Conservation (phyloP, 2,329 filamentous ascomycete genomes). For the Coniochaeta sp. region DNA sequence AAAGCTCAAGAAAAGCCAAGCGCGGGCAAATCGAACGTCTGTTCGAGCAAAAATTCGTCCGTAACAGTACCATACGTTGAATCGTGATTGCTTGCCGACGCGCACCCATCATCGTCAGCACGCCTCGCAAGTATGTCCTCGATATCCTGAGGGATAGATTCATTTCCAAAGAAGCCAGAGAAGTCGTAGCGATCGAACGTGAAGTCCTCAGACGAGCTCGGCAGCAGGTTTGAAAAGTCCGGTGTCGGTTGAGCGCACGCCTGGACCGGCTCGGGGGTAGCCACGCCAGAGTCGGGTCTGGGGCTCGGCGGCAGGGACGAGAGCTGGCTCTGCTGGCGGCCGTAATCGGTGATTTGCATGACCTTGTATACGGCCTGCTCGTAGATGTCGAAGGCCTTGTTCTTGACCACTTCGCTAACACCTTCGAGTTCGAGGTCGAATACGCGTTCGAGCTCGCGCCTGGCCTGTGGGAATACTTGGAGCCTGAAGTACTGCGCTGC, state of each 20-base stretch:
- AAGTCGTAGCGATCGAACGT: background rate
- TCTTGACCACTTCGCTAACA: constrained; percentile 16
- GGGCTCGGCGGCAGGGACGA: background rate
- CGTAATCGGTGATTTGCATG: constrained; percentile 2
- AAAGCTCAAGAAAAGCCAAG: background rate
- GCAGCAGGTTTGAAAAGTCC: background rate
- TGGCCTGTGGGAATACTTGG: constrained; percentile 24
- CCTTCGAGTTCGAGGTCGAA: constrained; percentile 16
- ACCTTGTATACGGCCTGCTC: constrained; percentile 13
- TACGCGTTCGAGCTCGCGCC: constrained; percentile 20
- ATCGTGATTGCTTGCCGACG: background rate
- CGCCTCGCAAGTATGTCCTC: background rate
- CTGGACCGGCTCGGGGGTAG: background rate
- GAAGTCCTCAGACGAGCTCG: background rate
- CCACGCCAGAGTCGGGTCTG: background rate
- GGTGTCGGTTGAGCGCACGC: background rate
- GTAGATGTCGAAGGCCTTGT: constrained; percentile 16
- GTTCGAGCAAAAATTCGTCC: background rate
- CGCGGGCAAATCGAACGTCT: background rate
- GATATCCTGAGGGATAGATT: background rate
- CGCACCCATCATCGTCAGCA: background rate
- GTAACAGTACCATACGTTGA: background rate
- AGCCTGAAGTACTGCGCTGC: constrained; percentile 19
- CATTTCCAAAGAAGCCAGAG: background rate
- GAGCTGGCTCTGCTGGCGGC: background rate